phyloP scores from a whole-genome alignment of 129 eudicot species.

The Silybum marianum region DNA sequence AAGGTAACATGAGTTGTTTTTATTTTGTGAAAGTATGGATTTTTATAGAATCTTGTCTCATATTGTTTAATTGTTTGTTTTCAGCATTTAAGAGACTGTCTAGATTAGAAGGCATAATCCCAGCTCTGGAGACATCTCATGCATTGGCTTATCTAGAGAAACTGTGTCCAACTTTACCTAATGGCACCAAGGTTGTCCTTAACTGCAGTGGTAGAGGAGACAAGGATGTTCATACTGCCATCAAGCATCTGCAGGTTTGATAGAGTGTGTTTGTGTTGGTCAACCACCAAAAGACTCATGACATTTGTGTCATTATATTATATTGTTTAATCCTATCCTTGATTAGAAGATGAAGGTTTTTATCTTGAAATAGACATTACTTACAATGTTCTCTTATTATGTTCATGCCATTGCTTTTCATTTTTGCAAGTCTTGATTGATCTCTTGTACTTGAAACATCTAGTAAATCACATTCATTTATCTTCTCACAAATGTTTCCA shows the following conservation, averaged over 20 bases:
- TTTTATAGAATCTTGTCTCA: not conserved
- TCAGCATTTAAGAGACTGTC: constrained; percentile 84
- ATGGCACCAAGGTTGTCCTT: constrained; percentile 77
- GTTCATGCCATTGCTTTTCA: not conserved
- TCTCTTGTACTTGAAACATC: not conserved
- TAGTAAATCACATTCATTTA: not conserved
- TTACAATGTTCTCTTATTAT: not conserved
- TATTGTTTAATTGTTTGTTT: constrained; percentile 5
- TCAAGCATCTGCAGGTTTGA: constrained; percentile 65
- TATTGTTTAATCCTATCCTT: not conserved
- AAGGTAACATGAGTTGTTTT: constrained; percentile 45
- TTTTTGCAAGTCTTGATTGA: not conserved
- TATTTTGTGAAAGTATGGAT: not conserved
- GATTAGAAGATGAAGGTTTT: not conserved
- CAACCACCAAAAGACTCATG: not conserved
- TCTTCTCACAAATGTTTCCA: not conserved
- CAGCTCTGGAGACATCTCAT: constrained; percentile 90
- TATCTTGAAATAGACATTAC: not conserved
- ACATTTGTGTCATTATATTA: constrained; percentile 5
- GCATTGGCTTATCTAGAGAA: constrained; percentile 84
- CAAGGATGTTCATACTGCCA: constrained; percentile 88
- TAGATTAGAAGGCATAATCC: constrained; percentile 82
- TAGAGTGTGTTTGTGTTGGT: not conserved
- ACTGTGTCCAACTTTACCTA: constrained; percentile 74
- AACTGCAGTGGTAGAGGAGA: constrained; percentile 98